Percentiles rank a stretch among this genome's conserved stretches.
Conservation (phyloP, 441 rosid species). For the Erodium trifolium region DNA sequence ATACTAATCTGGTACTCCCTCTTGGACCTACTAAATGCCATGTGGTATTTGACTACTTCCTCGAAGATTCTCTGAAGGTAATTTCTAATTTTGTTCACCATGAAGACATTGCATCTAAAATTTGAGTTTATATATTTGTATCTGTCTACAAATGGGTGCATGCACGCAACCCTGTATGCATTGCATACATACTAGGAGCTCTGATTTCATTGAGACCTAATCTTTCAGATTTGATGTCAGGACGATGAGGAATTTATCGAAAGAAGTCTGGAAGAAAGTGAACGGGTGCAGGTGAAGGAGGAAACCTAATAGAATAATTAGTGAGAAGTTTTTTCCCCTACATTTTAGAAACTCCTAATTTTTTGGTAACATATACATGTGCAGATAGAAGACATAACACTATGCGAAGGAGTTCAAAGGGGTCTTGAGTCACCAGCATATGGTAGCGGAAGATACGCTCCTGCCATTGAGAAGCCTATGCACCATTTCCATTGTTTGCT, state of each 20-base stretch:
- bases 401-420: constrained; percentile 76
- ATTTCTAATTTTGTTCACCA: neutral
- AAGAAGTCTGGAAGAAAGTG: constrained; percentile 61
- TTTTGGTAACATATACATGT: neutral
- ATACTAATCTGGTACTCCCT: constrained; percentile 80
- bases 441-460: constrained; percentile 58
- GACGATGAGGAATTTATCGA: constrained; percentile 52
- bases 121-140: too few species aligned
- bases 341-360: neutral
- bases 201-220: neutral
- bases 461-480: constrained; percentile 62
- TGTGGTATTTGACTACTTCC: constrained; percentile 79
- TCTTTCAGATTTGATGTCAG: constrained; percentile 26
- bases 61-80: constrained; percentile 60
- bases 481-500: constrained; percentile 68
- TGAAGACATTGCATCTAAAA: too few species aligned
- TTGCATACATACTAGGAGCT: neutral
- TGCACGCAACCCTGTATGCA: too few species aligned
- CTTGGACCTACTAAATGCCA: constrained; percentile 62
- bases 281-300: constrained; percentile 57
- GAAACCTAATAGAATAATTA: too few species aligned
- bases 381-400: constrained; percentile 67
- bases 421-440: constrained; percentile 74
- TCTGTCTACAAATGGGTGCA: too few species aligned
- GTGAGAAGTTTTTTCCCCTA: too few species aligned